A percentile compares a stretch with the other conserved stretches of the same genome.
Conservation (phyloP, 2,329 filamentous ascomycete genomes). For the Pseudophaeomoniella oleicola region DNA sequence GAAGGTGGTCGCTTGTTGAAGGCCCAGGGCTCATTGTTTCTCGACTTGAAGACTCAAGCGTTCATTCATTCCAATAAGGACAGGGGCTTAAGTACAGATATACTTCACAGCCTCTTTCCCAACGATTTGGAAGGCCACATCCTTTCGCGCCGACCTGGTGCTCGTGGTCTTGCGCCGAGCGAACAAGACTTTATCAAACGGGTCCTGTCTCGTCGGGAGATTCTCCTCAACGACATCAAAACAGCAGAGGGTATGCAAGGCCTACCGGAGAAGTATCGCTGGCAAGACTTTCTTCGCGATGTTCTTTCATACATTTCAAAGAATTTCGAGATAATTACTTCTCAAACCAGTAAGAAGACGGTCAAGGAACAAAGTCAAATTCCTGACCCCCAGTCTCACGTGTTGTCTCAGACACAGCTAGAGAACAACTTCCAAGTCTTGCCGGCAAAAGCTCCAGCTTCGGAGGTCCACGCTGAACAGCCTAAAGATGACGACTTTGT, state of each 20-base stretch:
- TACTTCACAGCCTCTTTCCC: constrained; percentile 47
- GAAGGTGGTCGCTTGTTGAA: constrained; percentile 43
- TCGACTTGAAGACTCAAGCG: constrained; percentile 53
- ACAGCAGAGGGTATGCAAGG: constrained; percentile 32
- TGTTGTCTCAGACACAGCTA: constrained; percentile 21
- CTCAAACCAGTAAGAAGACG: constrained; percentile 28
- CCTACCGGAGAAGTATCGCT: constrained; percentile 45
- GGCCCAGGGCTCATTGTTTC: constrained; percentile 44
- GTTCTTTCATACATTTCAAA: constrained; percentile 44
- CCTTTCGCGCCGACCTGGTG: constrained; percentile 38
- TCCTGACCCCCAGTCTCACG: constrained; percentile 21
- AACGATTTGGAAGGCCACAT: constrained; percentile 39
- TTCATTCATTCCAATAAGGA: constrained; percentile 48
- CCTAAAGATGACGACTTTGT: constrained; percentile 23
- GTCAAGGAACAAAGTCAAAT: constrained; percentile 22
- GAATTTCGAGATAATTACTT: constrained; percentile 37
- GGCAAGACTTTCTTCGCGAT: constrained; percentile 48
- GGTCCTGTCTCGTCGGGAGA: constrained; percentile 38
- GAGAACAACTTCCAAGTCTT: constrained; percentile 26
- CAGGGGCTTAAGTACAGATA: constrained; percentile 38
- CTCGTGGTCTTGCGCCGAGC: constrained; percentile 38
- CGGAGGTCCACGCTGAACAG: constrained; percentile 21
- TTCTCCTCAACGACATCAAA: constrained; percentile 40
- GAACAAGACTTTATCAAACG: constrained; percentile 46
- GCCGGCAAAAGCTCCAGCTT: constrained; percentile 16